A percentile compares a stretch with the other conserved stretches of the same genome.
phyloP scores from a whole-genome alignment of 345 rosid species.

The Melaleuca alternifolia region DNA sequence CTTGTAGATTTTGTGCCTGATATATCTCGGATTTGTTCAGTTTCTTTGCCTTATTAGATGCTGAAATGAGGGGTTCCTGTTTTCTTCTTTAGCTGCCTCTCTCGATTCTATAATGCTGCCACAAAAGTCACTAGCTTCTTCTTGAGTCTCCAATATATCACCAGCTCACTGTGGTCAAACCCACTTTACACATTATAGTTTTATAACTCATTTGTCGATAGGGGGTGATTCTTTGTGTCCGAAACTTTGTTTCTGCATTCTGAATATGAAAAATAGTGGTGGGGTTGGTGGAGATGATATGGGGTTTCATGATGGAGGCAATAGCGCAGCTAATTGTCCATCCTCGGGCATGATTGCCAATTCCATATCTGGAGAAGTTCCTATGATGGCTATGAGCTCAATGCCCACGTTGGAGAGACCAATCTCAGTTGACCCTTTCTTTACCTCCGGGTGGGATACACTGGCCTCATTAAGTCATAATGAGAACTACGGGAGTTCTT shows the following conservation, averaged over 20 bases:
- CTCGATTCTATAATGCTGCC: constrained; percentile 57
- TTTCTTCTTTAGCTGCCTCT: constrained; percentile 29
- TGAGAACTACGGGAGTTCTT: constrained; percentile 32
- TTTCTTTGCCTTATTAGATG: background rate
- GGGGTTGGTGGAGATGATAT: constrained; percentile 39
- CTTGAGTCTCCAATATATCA: constrained; percentile 62
- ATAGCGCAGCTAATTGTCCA: constrained; percentile 24
- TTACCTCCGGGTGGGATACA: constrained; percentile 75
- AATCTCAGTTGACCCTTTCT: constrained; percentile 38
- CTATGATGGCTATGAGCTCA: constrained; percentile 26
- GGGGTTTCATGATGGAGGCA: constrained; percentile 40
- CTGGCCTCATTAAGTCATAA: constrained; percentile 36
- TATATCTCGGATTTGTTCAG: constrained; percentile 34
- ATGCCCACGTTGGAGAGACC: constrained; percentile 28
- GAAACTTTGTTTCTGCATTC: background rate
- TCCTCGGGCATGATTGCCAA: constrained; percentile 32
- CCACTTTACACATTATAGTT: constrained; percentile 15
- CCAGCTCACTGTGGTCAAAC: constrained; percentile 38
- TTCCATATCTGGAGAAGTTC: constrained; percentile 21
- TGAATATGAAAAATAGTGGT: constrained; percentile 14
- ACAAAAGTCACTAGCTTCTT: constrained; percentile 45
- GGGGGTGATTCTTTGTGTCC: constrained; percentile 1
- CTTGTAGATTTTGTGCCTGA: constrained; percentile 57
- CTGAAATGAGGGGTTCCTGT: constrained; percentile 22
- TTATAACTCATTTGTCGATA: constrained; percentile 4